A percentile compares a stretch with the other conserved stretches of the same genome.
Conservation (phyloP, 306 rosid species). For the Oemleria cerasiformis region DNA sequence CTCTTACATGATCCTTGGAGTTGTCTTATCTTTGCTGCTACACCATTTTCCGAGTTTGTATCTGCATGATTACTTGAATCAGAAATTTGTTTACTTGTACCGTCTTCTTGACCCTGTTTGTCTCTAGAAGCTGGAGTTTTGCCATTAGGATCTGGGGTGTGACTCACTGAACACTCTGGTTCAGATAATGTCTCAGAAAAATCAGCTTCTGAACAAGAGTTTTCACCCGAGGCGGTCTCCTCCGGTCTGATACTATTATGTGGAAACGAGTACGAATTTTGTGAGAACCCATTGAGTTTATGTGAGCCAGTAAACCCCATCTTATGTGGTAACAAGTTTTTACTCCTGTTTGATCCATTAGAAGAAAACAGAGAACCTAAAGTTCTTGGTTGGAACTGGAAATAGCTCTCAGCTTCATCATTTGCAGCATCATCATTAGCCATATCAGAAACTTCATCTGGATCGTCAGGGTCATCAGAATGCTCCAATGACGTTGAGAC, state of each 20-base stretch:
- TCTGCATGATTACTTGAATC: conserved; percentile 32
- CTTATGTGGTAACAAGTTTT: conserved; percentile 46
- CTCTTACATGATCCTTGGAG: conserved; percentile 32
- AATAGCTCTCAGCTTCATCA: conserved; percentile 67
- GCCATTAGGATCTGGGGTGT: conserved; percentile 21
- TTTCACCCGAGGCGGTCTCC: conserved; percentile 40
- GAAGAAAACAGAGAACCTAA: conserved; percentile 78
- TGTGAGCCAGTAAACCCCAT: conserved; percentile 38
- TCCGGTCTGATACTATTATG: conserved; percentile 24
- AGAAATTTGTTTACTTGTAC: not conserved
- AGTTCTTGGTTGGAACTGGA: conserved; percentile 89
- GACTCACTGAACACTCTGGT: conserved; percentile 41
- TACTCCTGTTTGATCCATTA: conserved; percentile 56
- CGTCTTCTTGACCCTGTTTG: conserved; percentile 28
- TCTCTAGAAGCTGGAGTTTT: conserved; percentile 25
- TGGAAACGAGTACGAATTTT: conserved; percentile 37
- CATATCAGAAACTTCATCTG: conserved; percentile 65
- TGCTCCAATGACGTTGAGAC: conserved; percentile 54
- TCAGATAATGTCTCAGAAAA: conserved; percentile 33
- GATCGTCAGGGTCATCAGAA: conserved; percentile 67
- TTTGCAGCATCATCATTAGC: conserved; percentile 45
- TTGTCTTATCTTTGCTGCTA: conserved; percentile 30
- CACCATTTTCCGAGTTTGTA: conserved; percentile 26
- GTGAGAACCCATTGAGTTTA: conserved; percentile 52
- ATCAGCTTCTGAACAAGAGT: conserved; percentile 37